Evolutionary conservation across 1,139 yeast species (phyloP), one percentile per base, ranked within the genome.

Genomic region (Chernovozyma sophiae-reginae): DNA sequence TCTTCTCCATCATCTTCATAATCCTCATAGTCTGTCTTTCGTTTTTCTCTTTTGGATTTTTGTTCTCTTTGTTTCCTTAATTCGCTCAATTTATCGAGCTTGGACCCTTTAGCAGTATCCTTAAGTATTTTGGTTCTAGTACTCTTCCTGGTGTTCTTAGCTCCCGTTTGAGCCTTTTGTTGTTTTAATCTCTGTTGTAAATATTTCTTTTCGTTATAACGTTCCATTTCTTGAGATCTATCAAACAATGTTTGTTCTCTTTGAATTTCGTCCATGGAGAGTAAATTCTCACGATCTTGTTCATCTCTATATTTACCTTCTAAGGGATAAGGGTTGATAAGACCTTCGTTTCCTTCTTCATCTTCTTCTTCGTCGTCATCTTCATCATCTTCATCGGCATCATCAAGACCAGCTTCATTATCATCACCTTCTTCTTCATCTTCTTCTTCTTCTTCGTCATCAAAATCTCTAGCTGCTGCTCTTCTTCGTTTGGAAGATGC

Each of bases 241-340:
- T 92, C 97, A 51, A 86, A 94, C 43, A 92, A 74, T 41, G 87
- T 77, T 49, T 86, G 81, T 66, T 92, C 98, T 53, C 97, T 81
- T 52, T 85, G 85, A 57, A 92, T 78, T 68, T 94, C 98, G 42
- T 92, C 95, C 80, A 92, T 74, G 1, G 73, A 71, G 52, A 82
- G 80, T 46, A 92, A 66, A 35, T 55, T 55, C 4, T 66, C 79
- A 42, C 87, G 73, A 60, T 94, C 99, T 7, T 68, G 72, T 41
- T 81, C 96, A 58, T 89, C 85, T 52, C 80, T 85, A 65, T 81
- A 92, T 53, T 87, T 87, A 13, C 96, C 96, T 55, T 89, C 97
- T 40, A 92, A 63, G 2, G 98, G 98, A 57, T 90, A 92, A 6
- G 97, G 98, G 48, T 73, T 75, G 27, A 64, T 56, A 47, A 83